Evolutionary conservation across 768 basidiomycete species (phyloP).

Genomic region (Coprinellus micaceus): DNA sequence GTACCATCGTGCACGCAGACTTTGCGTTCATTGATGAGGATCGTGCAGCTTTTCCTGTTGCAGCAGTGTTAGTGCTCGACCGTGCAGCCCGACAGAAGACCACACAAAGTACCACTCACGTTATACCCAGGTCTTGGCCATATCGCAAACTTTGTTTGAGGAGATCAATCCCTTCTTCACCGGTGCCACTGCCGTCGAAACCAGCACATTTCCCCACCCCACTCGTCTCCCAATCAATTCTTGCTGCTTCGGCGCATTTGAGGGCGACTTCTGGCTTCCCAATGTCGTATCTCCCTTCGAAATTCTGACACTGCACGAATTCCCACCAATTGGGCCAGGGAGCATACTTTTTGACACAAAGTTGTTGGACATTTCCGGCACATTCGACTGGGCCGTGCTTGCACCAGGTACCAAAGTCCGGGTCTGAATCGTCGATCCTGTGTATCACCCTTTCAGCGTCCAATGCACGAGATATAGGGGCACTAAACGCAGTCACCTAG

Average conservation of each 20-base stretch:
- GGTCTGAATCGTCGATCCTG: conserved; percentile 62
- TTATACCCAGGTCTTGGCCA: conserved; percentile 46
- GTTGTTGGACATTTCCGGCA: conserved; percentile 83
- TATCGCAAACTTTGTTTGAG: conserved; percentile 25
- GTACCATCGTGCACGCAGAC: conserved; percentile 74
- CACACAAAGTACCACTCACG: conserved; percentile 36
- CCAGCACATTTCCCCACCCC: conserved; percentile 58
- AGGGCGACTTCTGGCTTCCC: conserved; percentile 63
- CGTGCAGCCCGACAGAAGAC: background rate
- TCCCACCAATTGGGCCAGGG: conserved; percentile 68
- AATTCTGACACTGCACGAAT: conserved; percentile 80
- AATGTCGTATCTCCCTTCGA: conserved; percentile 54
- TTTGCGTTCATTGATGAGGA: conserved; percentile 64
- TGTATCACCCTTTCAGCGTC: background rate
- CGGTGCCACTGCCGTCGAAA: conserved; percentile 53
- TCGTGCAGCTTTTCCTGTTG: conserved; percentile 79
- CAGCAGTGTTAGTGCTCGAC: conserved; percentile 4
- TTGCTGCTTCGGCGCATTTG: conserved; percentile 59
- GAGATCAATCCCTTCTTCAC: conserved; percentile 24
- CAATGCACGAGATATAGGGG: background rate
- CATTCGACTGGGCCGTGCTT: conserved; percentile 81
- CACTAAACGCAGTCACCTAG: conserved; percentile 44
- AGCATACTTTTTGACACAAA: conserved; percentile 70
- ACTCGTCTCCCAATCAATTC: conserved; percentile 67
- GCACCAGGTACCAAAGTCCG: conserved; percentile 77